Evolutionary conservation across 768 basidiomycete genomes (phyloP), one percentile per base, ranked within the genome.

Genomic region (Auricularia sp.): DNA sequence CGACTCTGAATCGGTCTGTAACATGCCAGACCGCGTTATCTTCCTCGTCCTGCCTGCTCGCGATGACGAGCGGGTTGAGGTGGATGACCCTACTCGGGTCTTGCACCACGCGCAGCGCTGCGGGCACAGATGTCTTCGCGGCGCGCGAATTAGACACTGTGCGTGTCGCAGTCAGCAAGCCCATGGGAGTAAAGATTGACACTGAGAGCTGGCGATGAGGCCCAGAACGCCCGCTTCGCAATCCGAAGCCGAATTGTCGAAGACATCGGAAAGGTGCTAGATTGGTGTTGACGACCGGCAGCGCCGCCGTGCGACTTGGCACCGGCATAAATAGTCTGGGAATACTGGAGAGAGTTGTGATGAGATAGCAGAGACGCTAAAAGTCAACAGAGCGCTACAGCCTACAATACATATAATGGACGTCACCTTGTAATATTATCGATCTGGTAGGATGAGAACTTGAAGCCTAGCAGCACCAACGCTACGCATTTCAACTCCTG

Each of bases 401-500:
- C 29, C 29, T 29, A 29, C 29, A 29, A 29, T 29, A 29, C 29
- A 29, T 3, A 29, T 29, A 29, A 91, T 82, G n/a, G 88, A 90
- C 3, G 93, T 95, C 66, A 97, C 86, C 23, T 91, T 83, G 61
- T 97, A 88, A 68, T 92, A 86, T 0, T 29, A 29, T 94, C 95
- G 61, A 92, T 93, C 16, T 89, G 90, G 71, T 91, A 91, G 72
- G 98, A 97, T 1, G 88, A 87, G 61, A 98, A 83, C 70, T 96
- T 93, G 71, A 93, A 87, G 5, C 95, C 96, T 0, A 98, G 82
- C 61, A 98, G 88, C 0, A 90, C 86, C 3, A 88, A 87, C 65
- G 97, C 89, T 5, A 93, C 87, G 71, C 94, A 91, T 43, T 91
- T 84, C 78, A 98, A 96, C 71, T 98, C 94, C 65, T 88, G 84